These are phyloP conservation scores for Fusarium miscanthi DNA, from an alignment of 2,329 filamentous ascomycete genomes.

Conservation along the genomic window DNA sequence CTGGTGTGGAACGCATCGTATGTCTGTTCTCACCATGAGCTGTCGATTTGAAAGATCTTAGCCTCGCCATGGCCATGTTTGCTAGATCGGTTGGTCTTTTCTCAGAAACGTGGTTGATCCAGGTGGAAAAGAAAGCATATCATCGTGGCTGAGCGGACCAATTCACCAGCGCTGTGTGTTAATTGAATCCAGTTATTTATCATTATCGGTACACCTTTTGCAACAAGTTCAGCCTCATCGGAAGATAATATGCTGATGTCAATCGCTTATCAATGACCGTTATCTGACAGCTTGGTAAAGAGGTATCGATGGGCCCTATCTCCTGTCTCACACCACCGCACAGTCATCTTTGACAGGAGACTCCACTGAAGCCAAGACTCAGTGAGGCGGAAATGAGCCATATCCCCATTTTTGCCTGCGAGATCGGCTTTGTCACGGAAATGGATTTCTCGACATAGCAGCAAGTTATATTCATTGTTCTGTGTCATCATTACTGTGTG, in stretches of 20 bases:
- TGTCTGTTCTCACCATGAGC: background rate
- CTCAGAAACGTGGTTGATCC: no score
- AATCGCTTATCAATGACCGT: background rate
- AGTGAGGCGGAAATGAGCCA: background rate
- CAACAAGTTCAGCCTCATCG: background rate
- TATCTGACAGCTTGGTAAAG: background rate
- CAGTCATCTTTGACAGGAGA: background rate
- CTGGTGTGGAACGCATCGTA: fast-evolving
- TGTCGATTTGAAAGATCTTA: background rate
- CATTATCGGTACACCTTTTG: no score
- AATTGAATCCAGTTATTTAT: no score
- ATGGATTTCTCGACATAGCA: background rate
- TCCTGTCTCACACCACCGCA: background rate
- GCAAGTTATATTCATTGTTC: fast-evolving
- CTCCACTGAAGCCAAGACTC: background rate
- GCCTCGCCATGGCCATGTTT: fast-evolving
- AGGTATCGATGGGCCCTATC: background rate
- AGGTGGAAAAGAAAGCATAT: no score
- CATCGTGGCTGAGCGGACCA: no score
- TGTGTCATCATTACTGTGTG: fast-evolving
- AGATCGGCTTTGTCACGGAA: background rate
- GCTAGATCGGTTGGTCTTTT: background rate
- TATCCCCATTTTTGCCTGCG: background rate
- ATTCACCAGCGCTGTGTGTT: no score
- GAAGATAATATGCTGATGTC: background rate